These are phyloP conservation scores for Spathaspora hagerdaliae DNA, from an alignment of 805 yeast genomes.

Conservation along the genomic window DNA sequence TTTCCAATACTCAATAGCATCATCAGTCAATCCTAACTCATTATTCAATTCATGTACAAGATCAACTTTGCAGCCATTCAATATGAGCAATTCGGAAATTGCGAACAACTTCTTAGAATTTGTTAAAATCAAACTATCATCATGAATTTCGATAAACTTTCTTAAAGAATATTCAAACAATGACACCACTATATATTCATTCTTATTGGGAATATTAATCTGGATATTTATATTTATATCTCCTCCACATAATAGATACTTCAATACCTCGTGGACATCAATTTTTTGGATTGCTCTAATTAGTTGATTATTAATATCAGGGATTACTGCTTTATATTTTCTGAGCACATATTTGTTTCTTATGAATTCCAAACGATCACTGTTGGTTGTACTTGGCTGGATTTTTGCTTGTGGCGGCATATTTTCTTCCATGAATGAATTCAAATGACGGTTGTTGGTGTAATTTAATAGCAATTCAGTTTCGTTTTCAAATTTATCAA, in stretches of 20 bases:
- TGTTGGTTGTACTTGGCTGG: constrained; percentile 31
- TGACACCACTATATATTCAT: constrained; percentile 18
- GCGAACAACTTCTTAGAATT: constrained; percentile 27
- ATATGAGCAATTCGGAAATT: constrained; percentile 52
- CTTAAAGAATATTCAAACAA: constrained; percentile 51
- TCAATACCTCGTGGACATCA: constrained; percentile 41
- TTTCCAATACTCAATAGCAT: constrained; percentile 56
- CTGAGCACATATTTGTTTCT: constrained; percentile 60
- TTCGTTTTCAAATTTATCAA: constrained; percentile 68
- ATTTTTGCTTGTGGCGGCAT: constrained; percentile 20
- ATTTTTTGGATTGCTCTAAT: constrained; percentile 53
- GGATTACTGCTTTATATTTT: constrained; percentile 28
- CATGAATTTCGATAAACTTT: constrained; percentile 30
- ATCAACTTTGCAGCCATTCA: constrained; percentile 54
- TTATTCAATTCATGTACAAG: constrained; percentile 18
- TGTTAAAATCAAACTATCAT: not conserved
- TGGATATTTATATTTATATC: constrained; percentile 41
- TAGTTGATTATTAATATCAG: constrained; percentile 29
- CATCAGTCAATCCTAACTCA: constrained; percentile 36
- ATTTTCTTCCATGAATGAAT: constrained; percentile 55
- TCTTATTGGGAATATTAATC: constrained; percentile 15
- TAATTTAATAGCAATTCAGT: constrained; percentile 47
- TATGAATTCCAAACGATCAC: constrained; percentile 55
- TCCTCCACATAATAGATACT: constrained; percentile 45
- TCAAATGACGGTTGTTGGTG: constrained; percentile 52